Evolutionary conservation across 352 stramenopile species (phyloP), one percentile per base, ranked within the genome.

Genomic region (Globisporangium abappressorium): DNA sequence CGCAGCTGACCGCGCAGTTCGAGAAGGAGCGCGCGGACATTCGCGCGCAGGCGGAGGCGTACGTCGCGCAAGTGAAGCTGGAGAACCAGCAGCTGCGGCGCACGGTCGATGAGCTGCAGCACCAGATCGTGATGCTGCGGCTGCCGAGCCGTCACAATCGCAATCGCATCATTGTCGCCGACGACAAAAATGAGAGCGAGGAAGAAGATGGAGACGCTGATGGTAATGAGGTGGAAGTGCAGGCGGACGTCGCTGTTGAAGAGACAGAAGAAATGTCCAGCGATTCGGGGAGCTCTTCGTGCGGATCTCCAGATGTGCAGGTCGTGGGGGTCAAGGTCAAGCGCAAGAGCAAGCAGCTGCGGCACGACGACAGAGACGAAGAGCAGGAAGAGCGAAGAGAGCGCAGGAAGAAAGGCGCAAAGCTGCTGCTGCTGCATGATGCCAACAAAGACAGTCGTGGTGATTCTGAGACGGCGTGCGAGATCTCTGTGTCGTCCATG

Each of bases 21-120:
- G 75, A 86, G 24, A 58, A 73, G 26, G 81, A 93, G 26, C 76
- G 74, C 30, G 69, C 66, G 36, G 74, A 65, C 2, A 58, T 92
- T 34, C 79, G 76, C 51, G 60, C 57, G 26, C 77, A 89, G 36
- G 81, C 84, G 0, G 82, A 92, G 53, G 76, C 74, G 56, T 89
- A 80, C 46, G 76, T 89, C 4, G 68, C 72, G 11, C 80, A 87
- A 49, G 77, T 77, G n/a, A 74, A 71, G 12, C 30, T 63, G 6
- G 80, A 91, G 63, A 89, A 89, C 51, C 59, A 79, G 59, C 46
- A 51, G 18, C 59, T 90, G 12, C 58, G 60, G 0, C 56, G 30
- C 14, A 61, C 49, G 33, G 57, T 72, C 33, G 41, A 26, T 2
- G 54, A 68, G 33, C 47, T 68, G 11, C 66, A 20, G 24, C 61